phyloP scores from a whole-genome alignment of 306 rosid species.

The Cicer judaicum region DNA sequence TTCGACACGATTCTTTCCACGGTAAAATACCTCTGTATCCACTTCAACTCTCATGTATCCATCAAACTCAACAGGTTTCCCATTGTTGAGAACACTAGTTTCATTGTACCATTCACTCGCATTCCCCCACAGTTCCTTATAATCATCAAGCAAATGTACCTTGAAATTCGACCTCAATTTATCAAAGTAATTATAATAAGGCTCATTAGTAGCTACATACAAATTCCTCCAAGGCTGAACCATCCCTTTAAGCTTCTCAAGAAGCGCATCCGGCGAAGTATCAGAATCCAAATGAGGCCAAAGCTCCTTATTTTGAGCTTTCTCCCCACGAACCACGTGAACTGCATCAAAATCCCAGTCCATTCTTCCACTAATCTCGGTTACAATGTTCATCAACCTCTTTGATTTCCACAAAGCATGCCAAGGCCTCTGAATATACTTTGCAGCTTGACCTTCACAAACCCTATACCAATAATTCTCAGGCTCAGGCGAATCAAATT shows the following conservation, averaged over 20 bases:
- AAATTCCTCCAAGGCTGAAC: constrained; percentile 87
- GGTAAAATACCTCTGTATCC: constrained; percentile 92
- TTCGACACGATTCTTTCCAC: constrained; percentile 86
- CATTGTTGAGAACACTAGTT: constrained; percentile 67
- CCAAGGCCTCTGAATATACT: constrained; percentile 91
- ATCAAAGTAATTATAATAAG: constrained; percentile 88
- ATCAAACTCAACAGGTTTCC: constrained; percentile 89
- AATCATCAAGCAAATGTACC: constrained; percentile 95
- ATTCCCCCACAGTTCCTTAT: constrained; percentile 84
- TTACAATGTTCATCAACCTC: constrained; percentile 95
- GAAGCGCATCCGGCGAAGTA: constrained; percentile 76
- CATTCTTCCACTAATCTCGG: constrained; percentile 83
- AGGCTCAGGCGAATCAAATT: constrained; percentile 88
- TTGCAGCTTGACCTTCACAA: constrained; percentile 90
- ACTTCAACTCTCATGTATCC: constrained; percentile 99
- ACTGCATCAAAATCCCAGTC: constrained; percentile 98
- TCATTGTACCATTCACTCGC: constrained; percentile 95
- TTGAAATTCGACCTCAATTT: constrained; percentile 85
- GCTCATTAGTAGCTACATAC: constrained; percentile 92
- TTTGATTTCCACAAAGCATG: constrained; percentile 96
- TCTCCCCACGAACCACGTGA: constrained; percentile 94
- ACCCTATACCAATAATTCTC: constrained; percentile 99
- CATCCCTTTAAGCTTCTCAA: constrained; percentile 78
- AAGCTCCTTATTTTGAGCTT: constrained; percentile 82
- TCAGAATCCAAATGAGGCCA: constrained; percentile 94